Evolutionary conservation across 805 yeast species (phyloP).

Genomic region (Kodamaea laetipori): DNA sequence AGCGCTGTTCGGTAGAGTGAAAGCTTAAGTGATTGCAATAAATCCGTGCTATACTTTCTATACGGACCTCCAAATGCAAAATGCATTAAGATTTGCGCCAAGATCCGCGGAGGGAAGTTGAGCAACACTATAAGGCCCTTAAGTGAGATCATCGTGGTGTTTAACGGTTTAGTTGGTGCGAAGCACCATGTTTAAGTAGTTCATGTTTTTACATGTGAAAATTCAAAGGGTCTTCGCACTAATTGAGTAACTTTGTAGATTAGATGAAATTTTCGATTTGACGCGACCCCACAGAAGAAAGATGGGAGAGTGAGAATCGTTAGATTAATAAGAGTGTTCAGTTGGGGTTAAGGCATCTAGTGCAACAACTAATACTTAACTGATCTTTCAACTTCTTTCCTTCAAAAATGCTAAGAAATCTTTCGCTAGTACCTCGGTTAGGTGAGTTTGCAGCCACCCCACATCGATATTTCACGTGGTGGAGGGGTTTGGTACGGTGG

Average conservation of each 20-base stretch:
- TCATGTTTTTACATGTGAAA: slow-evolving; percentile 2
- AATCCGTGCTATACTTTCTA: slow-evolving; percentile 17
- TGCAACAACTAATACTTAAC: too few species aligned
- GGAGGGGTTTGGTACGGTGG: neutral
- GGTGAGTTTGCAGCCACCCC: slow-evolving; percentile 7
- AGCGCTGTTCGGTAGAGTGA: slow-evolving; percentile 19
- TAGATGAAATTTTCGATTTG: too few species aligned
- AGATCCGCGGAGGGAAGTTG: slow-evolving; percentile 19
- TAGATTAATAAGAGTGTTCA: too few species aligned
- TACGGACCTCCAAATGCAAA: slow-evolving; percentile 19
- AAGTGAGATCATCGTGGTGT: slow-evolving; percentile 13
- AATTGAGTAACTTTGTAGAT: too few species aligned
- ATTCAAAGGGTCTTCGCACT: neutral
- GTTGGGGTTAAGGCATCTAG: too few species aligned
- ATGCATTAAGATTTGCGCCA: slow-evolving; percentile 16
- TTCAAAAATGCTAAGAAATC: too few species aligned
- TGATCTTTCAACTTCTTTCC: too few species aligned
- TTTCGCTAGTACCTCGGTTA: too few species aligned
- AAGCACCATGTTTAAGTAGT: slow-evolving; percentile 1
- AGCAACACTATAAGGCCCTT: slow-evolving; percentile 10
- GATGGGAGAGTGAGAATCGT: too few species aligned
- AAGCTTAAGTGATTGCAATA: slow-evolving; percentile 18
- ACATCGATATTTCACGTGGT: neutral
- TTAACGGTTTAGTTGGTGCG: neutral
- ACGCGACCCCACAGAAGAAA: too few species aligned